These are phyloP conservation scores for Suzukiozyma palmioleophila DNA, from an alignment of 1,139 yeast species.

Conservation along the genomic window DNA sequence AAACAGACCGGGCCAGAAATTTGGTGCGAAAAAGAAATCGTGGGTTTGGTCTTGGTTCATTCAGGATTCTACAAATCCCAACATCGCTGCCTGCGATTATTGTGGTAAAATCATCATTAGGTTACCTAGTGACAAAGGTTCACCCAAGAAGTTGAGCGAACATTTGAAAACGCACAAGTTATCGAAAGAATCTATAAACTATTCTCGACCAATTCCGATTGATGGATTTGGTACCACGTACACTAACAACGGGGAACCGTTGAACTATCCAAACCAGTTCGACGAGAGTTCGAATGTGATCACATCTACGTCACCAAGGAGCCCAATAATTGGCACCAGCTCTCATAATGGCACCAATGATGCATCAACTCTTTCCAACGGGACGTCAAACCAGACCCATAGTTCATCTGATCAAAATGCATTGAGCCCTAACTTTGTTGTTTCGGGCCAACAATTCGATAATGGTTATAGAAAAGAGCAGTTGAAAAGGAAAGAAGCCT, in stretches of 20 bases:
- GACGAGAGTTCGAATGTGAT: constrained; percentile 4
- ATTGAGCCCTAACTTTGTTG: constrained; percentile 3
- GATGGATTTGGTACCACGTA: constrained; percentile 39
- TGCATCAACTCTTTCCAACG: background rate
- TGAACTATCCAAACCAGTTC: constrained; percentile 12
- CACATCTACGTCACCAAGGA: constrained; percentile 8
- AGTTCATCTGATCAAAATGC: constrained; percentile 4
- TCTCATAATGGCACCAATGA: background rate
- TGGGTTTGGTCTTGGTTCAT: constrained; percentile 65
- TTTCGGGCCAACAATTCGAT: background rate
- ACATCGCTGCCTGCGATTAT: constrained; percentile 50
- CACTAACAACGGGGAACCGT: constrained; percentile 25
- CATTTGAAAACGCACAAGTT: constrained; percentile 55
- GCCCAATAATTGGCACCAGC: constrained; percentile 4
- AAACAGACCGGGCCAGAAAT: constrained; percentile 48
- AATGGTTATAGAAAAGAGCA: background rate
- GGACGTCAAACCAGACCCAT: constrained; percentile 5
- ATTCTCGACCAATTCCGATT: constrained; percentile 30
- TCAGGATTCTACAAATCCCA: constrained; percentile 46
- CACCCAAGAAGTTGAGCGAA: constrained; percentile 56
- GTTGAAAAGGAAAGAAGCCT: constrained; percentile 4
- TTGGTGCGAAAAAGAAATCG: constrained; percentile 55
- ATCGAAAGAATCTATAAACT: constrained; percentile 31
- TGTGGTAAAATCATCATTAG: constrained; percentile 49
- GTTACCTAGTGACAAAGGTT: constrained; percentile 51